Base-by-base conservation (phyloP, 169 alveolate species). In the Cryptosporidium tyzzeri region DNA sequence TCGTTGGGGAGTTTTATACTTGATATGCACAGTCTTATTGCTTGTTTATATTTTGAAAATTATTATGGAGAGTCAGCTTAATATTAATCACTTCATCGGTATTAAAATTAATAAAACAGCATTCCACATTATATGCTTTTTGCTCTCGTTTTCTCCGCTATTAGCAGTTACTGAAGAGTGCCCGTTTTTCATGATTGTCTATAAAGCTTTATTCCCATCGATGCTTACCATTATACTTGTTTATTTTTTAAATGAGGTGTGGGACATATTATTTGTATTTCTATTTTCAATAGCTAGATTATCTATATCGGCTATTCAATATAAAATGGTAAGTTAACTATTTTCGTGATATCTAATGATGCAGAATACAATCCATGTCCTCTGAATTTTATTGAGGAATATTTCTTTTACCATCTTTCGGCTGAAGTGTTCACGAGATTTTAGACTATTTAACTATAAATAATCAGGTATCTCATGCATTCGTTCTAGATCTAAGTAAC, bases 341-440 rank as follows among this genome's bases (percentile, higher is more conserved):
- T 73, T 26, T 55, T n/a, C 10, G 71, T 50, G 73, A 59, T 37
- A 35, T 12, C 70, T 37, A 21, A 16, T 59, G 89, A 80, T 80
- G 89, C 68, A 80, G 2, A 37, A 0, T 4, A n/a, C 10, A 65
- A 80, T 80, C 89, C 89, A 80, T 80, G 89, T 80, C 89, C 89
- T 80, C 89, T 21, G 75, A 80, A 61, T 80, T 6, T 62, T 31
- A 0, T 33, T 61, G 75, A 37, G 74, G 75, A 61, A 18, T 80
- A 12, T 12, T 14, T 12, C 6, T 44, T 44, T 21, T 62, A 80
- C 89, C 89, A 80, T 80, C 89, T 80, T 80, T 80, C 89, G 89
- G 35, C 89, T 80, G 89, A 80, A 37, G 44, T 23, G n/a, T 37
- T 58, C 59, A 31, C 29, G 70, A 37, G 16, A 44, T 39, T 8